phyloP scores from a whole-genome alignment of 2,329 filamentous ascomycete genomes.

The Sporothrix pallida region DNA sequence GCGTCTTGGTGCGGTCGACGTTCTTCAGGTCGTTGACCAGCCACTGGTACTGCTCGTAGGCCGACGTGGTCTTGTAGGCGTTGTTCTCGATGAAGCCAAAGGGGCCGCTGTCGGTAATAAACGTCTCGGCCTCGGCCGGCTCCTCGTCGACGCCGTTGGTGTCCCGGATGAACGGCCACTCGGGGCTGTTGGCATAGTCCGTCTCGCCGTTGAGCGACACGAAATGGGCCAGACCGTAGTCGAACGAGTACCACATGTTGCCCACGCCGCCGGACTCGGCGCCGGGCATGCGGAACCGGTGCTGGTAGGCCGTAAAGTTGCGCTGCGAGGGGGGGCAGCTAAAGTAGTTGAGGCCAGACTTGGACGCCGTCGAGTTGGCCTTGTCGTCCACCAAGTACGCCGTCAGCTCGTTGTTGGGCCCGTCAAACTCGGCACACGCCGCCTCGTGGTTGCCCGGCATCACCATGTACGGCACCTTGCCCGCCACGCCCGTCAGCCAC shows the following conservation, averaged over 20 bases:
- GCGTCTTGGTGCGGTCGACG: slow-evolving; percentile 39
- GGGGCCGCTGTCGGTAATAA: slow-evolving; percentile 55
- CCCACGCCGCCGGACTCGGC: slow-evolving; percentile 54
- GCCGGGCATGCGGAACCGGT: slow-evolving; percentile 60
- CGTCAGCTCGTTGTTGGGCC: slow-evolving; percentile 51
- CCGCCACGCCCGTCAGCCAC: slow-evolving; percentile 52
- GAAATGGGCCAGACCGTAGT: slow-evolving; percentile 60
- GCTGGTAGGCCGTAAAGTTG: slow-evolving; percentile 58
- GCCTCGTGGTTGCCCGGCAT: slow-evolving; percentile 59
- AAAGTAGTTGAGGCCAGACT: slow-evolving; percentile 53
- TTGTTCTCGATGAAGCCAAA: slow-evolving; percentile 52
- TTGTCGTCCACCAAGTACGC: slow-evolving; percentile 54
- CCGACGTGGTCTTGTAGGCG: slow-evolving; percentile 48
- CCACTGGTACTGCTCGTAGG: slow-evolving; percentile 52
- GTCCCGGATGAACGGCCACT: slow-evolving; percentile 53
- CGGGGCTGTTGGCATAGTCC: slow-evolving; percentile 56
- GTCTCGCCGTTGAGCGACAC: slow-evolving; percentile 55
- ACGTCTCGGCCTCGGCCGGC: slow-evolving; percentile 52
- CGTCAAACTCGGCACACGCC: slow-evolving; percentile 56
- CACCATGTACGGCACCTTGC: slow-evolving; percentile 56
- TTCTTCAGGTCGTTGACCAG: slow-evolving; percentile 37
- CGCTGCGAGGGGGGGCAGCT: slow-evolving; percentile 58
- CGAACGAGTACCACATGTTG: slow-evolving; percentile 60
- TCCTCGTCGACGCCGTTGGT: slow-evolving; percentile 49
- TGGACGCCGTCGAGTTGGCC: slow-evolving; percentile 50